These are phyloP conservation scores for Ogataea kodamae DNA, from an alignment of 805 yeast genomes.

Conservation along the genomic window DNA sequence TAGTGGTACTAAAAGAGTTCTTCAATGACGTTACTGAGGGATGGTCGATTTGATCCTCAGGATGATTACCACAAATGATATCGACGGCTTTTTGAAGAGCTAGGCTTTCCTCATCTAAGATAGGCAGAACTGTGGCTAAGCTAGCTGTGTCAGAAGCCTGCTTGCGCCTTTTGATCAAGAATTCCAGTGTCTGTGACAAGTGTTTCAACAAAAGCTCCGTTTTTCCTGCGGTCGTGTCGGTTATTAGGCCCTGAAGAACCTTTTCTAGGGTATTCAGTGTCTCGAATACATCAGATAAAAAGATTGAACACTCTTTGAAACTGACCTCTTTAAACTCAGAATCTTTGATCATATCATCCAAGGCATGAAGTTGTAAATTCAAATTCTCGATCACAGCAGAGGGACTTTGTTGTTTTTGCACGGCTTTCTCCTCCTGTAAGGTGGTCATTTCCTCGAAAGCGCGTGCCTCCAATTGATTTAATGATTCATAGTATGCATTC, in stretches of 20 bases:
- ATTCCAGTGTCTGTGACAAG: constrained; percentile 6
- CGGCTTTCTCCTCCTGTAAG: constrained; percentile 9
- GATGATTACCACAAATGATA: constrained; percentile 20
- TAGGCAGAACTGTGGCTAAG: constrained; percentile 14
- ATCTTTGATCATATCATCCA: constrained; percentile 22
- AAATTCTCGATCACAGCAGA: constrained; percentile 22
- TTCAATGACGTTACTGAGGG: constrained; percentile 1
- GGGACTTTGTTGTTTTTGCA: constrained; percentile 17
- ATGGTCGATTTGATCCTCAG: constrained; percentile 1
- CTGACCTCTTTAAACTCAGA: constrained; percentile 19
- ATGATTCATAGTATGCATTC: constrained; percentile 39
- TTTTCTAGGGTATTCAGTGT: constrained; percentile 24
- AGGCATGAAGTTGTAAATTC: constrained; percentile 24
- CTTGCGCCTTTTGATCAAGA: constrained; percentile 1
- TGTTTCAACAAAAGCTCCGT: constrained; percentile 15
- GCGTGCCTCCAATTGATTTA: constrained; percentile 22
- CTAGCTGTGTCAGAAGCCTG: constrained; percentile 13
- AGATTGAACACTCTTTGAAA: constrained; percentile 23
- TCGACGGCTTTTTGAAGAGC: constrained; percentile 25
- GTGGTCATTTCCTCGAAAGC: constrained; percentile 22
- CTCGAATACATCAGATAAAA: constrained; percentile 28
- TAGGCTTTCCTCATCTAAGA: constrained; percentile 25
- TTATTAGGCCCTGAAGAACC: constrained; percentile 16
- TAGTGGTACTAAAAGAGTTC: constrained; percentile 2
- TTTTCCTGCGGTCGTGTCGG: constrained; percentile 13